phyloP scores from a whole-genome alignment of 176 grass and related monocot species.

The Cymbopogon citratus region DNA sequence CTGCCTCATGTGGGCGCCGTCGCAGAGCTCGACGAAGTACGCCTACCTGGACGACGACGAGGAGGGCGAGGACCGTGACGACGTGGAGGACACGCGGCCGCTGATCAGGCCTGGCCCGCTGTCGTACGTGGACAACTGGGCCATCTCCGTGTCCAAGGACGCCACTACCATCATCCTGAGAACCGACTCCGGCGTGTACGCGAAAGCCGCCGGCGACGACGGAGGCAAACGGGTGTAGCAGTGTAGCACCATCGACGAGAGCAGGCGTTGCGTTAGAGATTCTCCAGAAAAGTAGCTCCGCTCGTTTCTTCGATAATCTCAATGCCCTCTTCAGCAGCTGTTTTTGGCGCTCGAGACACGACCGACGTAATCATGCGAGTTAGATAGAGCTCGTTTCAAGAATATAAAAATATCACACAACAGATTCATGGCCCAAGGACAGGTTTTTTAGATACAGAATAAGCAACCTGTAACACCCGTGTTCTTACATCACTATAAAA shows the following conservation, averaged over 20 bases:
- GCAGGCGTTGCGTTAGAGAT: no score
- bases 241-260: not conserved
- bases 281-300: not conserved
- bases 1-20: slow-evolving; percentile 66
- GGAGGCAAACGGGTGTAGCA: slow-evolving; percentile 48
- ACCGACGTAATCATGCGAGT: no score
- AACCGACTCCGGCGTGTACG: slow-evolving; percentile 47
- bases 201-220: slow-evolving; percentile 21
- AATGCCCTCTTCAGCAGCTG: no score
- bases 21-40: slow-evolving; percentile 41
- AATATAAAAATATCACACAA: no score
- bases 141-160: slow-evolving; percentile 63
- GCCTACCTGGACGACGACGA: slow-evolving; percentile 51
- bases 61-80: slow-evolving; percentile 31
- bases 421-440: no score
- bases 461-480: no score
- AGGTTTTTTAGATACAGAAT: no score
- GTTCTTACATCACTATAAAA: no score
- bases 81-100: slow-evolving; percentile 37
- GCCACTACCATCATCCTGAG: slow-evolving; percentile 54
- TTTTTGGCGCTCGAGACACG: no score
- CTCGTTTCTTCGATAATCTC: no score
- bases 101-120: slow-evolving; percentile 45
- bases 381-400: no score
- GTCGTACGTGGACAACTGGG: slow-evolving; percentile 72